Conservation (phyloP, 148 eudicot species). For the Linanthus parryae region DNA sequence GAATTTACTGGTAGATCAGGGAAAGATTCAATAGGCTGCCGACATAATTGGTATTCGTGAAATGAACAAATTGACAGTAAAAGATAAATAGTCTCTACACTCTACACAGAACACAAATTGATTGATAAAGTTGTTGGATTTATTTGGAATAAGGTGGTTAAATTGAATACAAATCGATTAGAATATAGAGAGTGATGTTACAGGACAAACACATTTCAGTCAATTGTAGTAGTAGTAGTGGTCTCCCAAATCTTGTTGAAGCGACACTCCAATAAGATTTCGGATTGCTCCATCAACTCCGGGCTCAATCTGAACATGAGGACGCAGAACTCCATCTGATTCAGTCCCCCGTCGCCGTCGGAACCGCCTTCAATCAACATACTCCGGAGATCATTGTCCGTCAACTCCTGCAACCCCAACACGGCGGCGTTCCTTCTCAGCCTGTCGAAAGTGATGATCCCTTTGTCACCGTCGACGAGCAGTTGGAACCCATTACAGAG, state of each 20-base stretch:
- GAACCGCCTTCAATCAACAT: slow-evolving; percentile 47
- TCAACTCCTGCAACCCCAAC: slow-evolving; percentile 35
- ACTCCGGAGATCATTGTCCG: slow-evolving; percentile 30
- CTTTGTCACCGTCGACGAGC: slow-evolving; percentile 32
- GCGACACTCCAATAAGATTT: slow-evolving; percentile 28
- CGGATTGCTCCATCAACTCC: slow-evolving; percentile 37
- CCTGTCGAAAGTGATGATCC: slow-evolving; percentile 43
- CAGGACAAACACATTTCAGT: too few relatives aligned
- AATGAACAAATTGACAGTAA: too few relatives aligned
- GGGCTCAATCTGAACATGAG: slow-evolving; percentile 53
- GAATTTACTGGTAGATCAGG: too few relatives aligned
- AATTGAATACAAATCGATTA: too few relatives aligned
- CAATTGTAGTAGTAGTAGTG: too few relatives aligned
- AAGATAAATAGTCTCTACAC: too few relatives aligned
- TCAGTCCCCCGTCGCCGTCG: slow-evolving; percentile 44
- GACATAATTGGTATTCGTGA: too few relatives aligned
- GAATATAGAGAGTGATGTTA: too few relatives aligned
- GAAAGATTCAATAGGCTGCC: too few relatives aligned
- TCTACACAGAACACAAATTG: too few relatives aligned
- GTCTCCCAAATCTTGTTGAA: slow-evolving; percentile 22
- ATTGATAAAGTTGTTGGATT: too few relatives aligned
- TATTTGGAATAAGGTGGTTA: too few relatives aligned
- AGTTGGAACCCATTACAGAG: slow-evolving; percentile 41
- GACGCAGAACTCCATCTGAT: slow-evolving; percentile 41
- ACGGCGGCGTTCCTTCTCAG: slow-evolving; percentile 39